Base-by-base conservation (phyloP, 2,329 filamentous ascomycete genomes). In the Escovopsis sp. region DNA sequence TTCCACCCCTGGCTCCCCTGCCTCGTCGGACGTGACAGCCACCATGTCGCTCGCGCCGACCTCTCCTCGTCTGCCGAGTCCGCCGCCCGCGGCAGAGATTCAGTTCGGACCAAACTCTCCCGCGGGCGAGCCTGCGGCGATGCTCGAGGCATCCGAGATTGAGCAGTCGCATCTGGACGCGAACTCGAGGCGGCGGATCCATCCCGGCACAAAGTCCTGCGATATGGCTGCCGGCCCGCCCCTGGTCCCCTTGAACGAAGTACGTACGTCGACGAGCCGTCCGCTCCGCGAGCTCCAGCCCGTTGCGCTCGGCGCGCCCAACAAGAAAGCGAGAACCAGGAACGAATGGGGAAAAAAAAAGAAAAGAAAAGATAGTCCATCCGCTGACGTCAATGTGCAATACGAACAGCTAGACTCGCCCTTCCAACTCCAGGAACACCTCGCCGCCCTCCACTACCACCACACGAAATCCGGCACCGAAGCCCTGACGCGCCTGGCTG, bases 381-480 rank as follows among this genome's bases (percentile, higher is more conserved):
- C 9, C 7, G 12, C 7, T 12, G 18, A 46, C 45, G 39, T 50
- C 53, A 43, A 51, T 48, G 39, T 35, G 32, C 23, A 9, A 30
- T 32, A 39, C 33, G 2, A 36, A 43, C 60, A 95, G 85, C 86
- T 98, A 51, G 88, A 98, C 59, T 96, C 89, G 19, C 85, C 91
- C 37, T 98, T 96, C 60, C 91, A 95, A 61, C 77, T 96, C 15
- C 93, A 95, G 62, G 91, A 98, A 64, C 89, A 98, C 58, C 80
- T 98, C 43, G 89, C 93, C 61, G 85, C 91, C 33, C 75, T 95
- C 12, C 85, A 96, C 66, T 80, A 88, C 61, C 72, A 82, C 59
- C 80, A 84, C 59, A 94, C 85, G 2, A 70, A 67, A 41, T 69
- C 73, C 48, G 75, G 75, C 50, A 80, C 78, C 32, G 66, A 75